phyloP scores from a whole-genome alignment of 257 asterid species.

The Nyctanthes arbortristis region DNA sequence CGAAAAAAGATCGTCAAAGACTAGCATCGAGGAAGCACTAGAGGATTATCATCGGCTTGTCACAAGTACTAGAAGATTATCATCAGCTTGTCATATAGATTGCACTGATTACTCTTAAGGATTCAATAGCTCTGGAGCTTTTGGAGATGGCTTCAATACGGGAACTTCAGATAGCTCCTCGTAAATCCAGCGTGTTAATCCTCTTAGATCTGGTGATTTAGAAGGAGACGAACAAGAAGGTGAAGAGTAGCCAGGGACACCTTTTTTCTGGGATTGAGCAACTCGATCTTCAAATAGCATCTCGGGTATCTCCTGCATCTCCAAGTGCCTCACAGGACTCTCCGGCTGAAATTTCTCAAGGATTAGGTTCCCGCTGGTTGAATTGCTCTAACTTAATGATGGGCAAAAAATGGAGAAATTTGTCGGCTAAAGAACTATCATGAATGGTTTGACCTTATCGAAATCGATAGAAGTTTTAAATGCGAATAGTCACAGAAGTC shows the following conservation, averaged over 20 bases:
- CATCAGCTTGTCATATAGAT: too few relatives aligned
- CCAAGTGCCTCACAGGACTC: constrained; percentile 36
- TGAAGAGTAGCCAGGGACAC: constrained; percentile 29
- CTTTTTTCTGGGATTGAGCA: constrained; percentile 21
- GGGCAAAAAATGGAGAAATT: too few relatives aligned
- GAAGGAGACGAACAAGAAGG: constrained; percentile 55
- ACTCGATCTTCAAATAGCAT: constrained; percentile 28
- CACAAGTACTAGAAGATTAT: too few relatives aligned
- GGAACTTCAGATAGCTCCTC: constrained; percentile 39
- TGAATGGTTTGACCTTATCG: too few relatives aligned
- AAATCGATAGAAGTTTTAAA: too few relatives aligned
- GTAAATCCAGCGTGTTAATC: constrained; percentile 44
- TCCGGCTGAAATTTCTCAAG: constrained; percentile 27
- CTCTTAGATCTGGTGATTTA: constrained; percentile 45
- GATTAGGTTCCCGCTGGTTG: constrained; percentile 5
- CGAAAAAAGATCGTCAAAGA: too few relatives aligned
- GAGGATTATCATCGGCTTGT: too few relatives aligned
- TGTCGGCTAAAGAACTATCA: too few relatives aligned
- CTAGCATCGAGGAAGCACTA: too few relatives aligned
- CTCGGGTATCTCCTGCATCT: constrained; percentile 53
- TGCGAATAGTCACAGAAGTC: too few relatives aligned
- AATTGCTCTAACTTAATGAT: neutral
- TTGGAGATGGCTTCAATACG: constrained; percentile 39
- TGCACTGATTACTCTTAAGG: constrained; percentile 1
- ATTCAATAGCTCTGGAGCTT: constrained; percentile 37